Percentiles rank a stretch among this genome's conserved stretches.
Conservation (phyloP, 805 yeast genomes). For the Sporopachydermia lactativora region DNA sequence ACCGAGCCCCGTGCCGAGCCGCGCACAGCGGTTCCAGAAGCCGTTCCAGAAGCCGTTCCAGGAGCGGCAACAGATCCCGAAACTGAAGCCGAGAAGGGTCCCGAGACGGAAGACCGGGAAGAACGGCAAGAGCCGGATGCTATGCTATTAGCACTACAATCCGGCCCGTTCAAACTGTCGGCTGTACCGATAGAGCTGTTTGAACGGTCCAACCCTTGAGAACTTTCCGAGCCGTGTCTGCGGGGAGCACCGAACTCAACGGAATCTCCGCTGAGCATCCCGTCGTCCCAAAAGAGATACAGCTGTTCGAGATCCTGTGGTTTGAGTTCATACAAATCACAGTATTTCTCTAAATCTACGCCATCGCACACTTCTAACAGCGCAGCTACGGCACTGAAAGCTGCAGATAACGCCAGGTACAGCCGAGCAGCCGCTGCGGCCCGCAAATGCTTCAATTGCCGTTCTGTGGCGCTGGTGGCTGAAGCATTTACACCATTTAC, state of each 20-base stretch:
- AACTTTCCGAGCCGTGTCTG: too few species aligned
- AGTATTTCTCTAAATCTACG: constrained; percentile 25
- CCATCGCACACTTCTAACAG: constrained; percentile 18
- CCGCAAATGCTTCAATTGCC: constrained; percentile 19
- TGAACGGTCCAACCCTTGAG: too few species aligned
- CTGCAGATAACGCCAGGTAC: constrained; percentile 19
- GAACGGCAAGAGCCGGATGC: background rate
- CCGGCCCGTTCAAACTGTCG: too few species aligned
- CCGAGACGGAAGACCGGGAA: background rate
- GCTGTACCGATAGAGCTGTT: too few species aligned
- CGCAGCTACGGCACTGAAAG: constrained; percentile 15
- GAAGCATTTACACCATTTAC: background rate
- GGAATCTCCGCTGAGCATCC: background rate
- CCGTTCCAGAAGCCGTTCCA: background rate
- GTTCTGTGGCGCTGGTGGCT: constrained; percentile 3
- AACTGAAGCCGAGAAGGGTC: too few species aligned
- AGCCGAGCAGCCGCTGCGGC: constrained; percentile 15
- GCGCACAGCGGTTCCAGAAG: background rate
- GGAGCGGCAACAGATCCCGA: too few species aligned
- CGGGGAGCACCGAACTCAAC: constrained; percentile 14
- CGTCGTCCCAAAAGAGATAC: background rate
- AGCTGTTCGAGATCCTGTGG: constrained; percentile 15
- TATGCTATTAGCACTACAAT: too few species aligned
- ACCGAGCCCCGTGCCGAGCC: background rate
- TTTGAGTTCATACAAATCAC: constrained; percentile 28